Base-by-base conservation (phyloP, 176 grass and related monocot species). In the Eleusine coracana region DNA sequence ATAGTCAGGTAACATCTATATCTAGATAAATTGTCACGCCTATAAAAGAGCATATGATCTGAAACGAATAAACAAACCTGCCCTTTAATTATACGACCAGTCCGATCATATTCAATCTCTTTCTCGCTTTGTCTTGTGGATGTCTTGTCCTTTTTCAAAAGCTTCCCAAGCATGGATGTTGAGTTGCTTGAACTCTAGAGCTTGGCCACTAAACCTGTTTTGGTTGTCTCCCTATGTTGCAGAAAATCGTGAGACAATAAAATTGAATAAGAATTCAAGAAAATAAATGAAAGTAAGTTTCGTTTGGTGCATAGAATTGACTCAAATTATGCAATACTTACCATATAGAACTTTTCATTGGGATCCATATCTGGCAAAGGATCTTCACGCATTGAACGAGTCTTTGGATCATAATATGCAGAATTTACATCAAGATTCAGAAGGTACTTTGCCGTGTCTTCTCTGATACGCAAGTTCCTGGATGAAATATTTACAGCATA, bases 361-460 rank as follows among this genome's bases (percentile, higher is more conserved):
- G 96, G 96, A 70, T 98, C 96, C 58, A 84, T 83, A 74, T 98
- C 91, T 69, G 96, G 96, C 59, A 93, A 37, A 71, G 96, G 96
- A 86, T 98, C 91, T 78, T 98, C 96, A 74, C 91, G 82, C 96
- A 95, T 98, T 44, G 93, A 98, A 10, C 96, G 88, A n/a, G 96
- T 98, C 82, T 98, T 98, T 6, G 96, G 96, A 64, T 98, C 96
- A 90, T 98, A 98, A 71, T 98, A 91, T 27, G 96, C 81, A 48
- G 96, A 98, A 75, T 98, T 93, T 4, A 98, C 96, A 86, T 98
- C 96, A 5, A 98, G 85, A 55, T 98, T 98, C 79, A 98, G 64
- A 76, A 95, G 87, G 77, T 95, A 98, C 34, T 98, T 98, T 71
- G 90, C 96, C 14, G 92, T 95, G 76, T 98, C 96, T 89, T 98